Base-by-base conservation (phyloP, 768 basidiomycete species). In the Flagelloscypha sp. region DNA sequence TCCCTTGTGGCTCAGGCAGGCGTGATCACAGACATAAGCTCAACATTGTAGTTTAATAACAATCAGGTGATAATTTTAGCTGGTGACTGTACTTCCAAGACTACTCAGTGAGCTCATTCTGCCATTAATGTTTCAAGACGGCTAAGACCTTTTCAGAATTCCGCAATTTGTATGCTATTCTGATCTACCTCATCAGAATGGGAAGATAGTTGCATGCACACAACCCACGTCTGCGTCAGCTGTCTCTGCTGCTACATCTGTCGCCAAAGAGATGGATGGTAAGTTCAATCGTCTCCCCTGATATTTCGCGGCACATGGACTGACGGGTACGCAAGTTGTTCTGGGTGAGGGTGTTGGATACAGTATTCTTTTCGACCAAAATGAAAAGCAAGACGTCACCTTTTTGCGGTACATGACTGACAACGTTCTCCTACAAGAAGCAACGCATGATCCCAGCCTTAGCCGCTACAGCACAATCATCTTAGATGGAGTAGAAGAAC, bases 401-500 rank as follows among this genome's bases (percentile, higher is more conserved):
- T 43, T 55, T 22, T 52, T 67, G 44, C 68, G 65, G 47, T 69
- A 65, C 47, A 48, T 65, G 43, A 69, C 67, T 24, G 67, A 69
- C 36, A 66, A 64, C 7, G 64, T 66, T 22, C 27, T 38, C 9
- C 58, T 66, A 29, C 48, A 62, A 27, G 67, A 69, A 50, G 43
- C 53, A 25, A 39, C 56, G 24, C 36, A 35, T 18, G 55, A 58
- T 34, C 37, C 35, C 4, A 47, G 59, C 12, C 48, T 67, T 2
- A 47, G 57, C 4, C 43, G 47, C 17, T 69, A 69, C 52, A 60
- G 60, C 36, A 48, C 61, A 18, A 53, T 69, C 42, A 48, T 68
- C 12, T 48, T 69, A 24, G 67, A 69, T 42, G 67, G 67, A 43
- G 65, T 65, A 5, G 65, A 69, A 45, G 67, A 67, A 44, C 53